Evolutionary conservation across 306 rosid species (phyloP), one percentile per base, ranked within the genome.

Genomic region (Spatholobus suberectus): DNA sequence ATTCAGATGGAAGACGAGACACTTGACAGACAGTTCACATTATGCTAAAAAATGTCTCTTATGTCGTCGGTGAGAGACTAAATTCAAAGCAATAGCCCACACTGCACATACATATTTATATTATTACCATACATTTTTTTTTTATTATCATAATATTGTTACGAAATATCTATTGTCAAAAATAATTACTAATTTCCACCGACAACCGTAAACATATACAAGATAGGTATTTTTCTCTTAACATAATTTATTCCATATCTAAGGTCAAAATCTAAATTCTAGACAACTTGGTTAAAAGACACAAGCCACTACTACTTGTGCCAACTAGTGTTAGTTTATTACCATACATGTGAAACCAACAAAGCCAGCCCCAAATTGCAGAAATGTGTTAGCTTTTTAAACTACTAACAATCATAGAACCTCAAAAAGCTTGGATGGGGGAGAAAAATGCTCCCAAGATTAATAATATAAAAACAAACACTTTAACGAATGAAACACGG

Each of bases 401-500:
- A 51, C 13, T 41, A 59, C 59, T n/a, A 49, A 61, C 80, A 26
- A 37, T 13, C 61, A 78, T 72, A 71, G 70, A 62, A 14, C 20
- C 55, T 15, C 69, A 71, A 43, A 84, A 78, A 73, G 81, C 76
- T 62, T 66, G 35, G 38, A 27, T 10, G 54, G 55, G 58, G 23
- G 77, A 73, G 66, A 78, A 37, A 73, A 66, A 57, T 46, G 41
- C 72, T 73, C 20, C 23, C 46, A 76, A 74, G 41, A 40, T 73
- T 46, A 63, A 35, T 15, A 58, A 57, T 44, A 34, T 34, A 35
- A 63, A 81, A 67, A 61, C 51, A 66, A 26, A 3, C 27, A 75
- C 84, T 66, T 75, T n/a, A 80, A 67, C 51, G 51, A 63, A 79
- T 78, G 51, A 76, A 75, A 76, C 78, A 80, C n/a, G 66, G 90